Base-by-base conservation (phyloP, 2,329 filamentous ascomycete species). In the Clonostachys rosea region DNA sequence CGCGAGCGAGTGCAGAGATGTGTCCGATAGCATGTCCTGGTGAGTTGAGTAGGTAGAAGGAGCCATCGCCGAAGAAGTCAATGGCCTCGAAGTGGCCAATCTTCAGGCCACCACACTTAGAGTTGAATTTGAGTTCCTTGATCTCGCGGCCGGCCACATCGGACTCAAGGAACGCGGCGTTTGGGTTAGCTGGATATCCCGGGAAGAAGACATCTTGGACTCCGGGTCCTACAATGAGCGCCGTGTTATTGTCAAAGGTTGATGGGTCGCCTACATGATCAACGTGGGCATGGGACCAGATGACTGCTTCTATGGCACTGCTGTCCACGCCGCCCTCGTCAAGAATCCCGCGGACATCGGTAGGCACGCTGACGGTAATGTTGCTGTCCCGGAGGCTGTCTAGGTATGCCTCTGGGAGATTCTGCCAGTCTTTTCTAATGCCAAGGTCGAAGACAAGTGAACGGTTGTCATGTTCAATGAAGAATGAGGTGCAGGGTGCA, bases 11-110 rank as follows among this genome's bases (percentile, higher is more conserved):
- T 2, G 59, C 71, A 42, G 62, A 70, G 0, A 74, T 57, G 47
- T 74, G 71, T 0, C 67, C 69, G 3, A 67, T 49, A 4, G 65
- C 59, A 49, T 71, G 69, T 2, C 68, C 68, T 1, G 68, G 69
- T 4, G 54, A 62, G 48, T 74, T 67, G 1, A 74, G 53, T 2
- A 73, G 51, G 47, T 70, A 71, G 45, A 72, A 65, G 2, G 60
- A 65, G 2, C 69, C 68, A 34, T 72, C 69, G 12, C 61, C 65
- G 48, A 71, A 72, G 50, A 66, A 69, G 55, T 73, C 69, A 43
- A 62, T 59, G 0, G 69, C 66, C n/a, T 56, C 59, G 47, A 68
- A 70, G 1, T 54, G 47, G 1, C 66, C 68, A 41, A 71, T 67
- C 36, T 56, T 61, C 34, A 63, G 8, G 24, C 24, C 24, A 5